These are phyloP conservation scores for Colletotrichum truncatum DNA, from an alignment of 2,329 filamentous ascomycete genomes.

Conservation along the genomic window DNA sequence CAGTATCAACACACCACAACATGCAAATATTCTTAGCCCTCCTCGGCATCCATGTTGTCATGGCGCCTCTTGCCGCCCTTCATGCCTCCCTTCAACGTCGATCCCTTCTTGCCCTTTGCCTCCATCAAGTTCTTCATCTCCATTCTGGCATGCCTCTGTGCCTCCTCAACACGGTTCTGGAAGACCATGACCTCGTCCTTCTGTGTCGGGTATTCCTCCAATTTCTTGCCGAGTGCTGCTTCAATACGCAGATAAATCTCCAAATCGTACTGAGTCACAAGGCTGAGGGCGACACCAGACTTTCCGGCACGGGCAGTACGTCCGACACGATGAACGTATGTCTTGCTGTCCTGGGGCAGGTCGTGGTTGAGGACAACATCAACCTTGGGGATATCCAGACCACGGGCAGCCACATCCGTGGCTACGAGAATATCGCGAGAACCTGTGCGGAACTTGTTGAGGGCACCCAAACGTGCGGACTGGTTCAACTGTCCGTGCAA, in stretches of 20 bases:
- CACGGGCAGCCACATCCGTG: slow-evolving; percentile 92
- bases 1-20: too few relatives aligned
- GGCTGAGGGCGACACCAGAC: slow-evolving; percentile 79
- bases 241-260: slow-evolving; percentile 86
- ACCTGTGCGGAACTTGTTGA: slow-evolving; percentile 88
- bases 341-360: slow-evolving; percentile 85
- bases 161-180: slow-evolving; percentile 80
- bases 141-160: slow-evolving; percentile 79
- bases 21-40: slow-evolving; percentile 69
- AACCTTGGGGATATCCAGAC: slow-evolving; percentile 92
- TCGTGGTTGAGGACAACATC: slow-evolving; percentile 90
- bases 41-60: slow-evolving; percentile 79
- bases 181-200: slow-evolving; percentile 90
- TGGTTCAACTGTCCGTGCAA: slow-evolving; percentile 93
- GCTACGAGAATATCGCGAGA: slow-evolving; percentile 89
- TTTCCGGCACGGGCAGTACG: slow-evolving; percentile 89
- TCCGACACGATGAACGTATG: slow-evolving; percentile 89
- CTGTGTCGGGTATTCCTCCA: slow-evolving; percentile 73
- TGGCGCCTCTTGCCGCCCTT: slow-evolving; percentile 50
- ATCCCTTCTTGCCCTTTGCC: slow-evolving; percentile 66
- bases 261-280: slow-evolving; percentile 89
- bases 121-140: slow-evolving; percentile 87
- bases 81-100: slow-evolving; percentile 50
- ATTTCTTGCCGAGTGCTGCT: slow-evolving; percentile 79
- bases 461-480: slow-evolving; percentile 82